A percentile compares a stretch with the other conserved stretches of the same genome.
Evolutionary conservation across 2,329 filamentous ascomycete genomes (phyloP).

Genomic region (Aureobasidium sp.): DNA sequence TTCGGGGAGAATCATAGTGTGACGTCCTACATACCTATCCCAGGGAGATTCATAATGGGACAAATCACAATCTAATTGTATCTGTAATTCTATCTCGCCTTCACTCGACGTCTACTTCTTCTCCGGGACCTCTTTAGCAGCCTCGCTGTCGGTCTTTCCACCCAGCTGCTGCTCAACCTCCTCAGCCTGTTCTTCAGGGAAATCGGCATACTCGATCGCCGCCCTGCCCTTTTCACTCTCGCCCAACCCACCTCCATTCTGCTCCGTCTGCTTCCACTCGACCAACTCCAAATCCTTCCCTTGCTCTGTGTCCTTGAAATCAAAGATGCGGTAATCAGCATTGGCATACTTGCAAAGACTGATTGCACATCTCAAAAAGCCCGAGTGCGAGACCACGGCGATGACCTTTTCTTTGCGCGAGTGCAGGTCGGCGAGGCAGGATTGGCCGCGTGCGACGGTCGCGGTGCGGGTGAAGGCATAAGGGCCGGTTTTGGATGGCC

Average conservation of each 20-base stretch:
- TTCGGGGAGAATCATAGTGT: background rate
- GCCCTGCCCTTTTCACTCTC: slow-evolving; percentile 37
- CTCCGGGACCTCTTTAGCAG: slow-evolving; percentile 18
- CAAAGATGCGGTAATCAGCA: slow-evolving; percentile 58
- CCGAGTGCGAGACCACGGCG: slow-evolving; percentile 59
- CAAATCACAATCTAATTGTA: background rate
- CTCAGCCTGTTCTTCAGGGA: slow-evolving; percentile 20
- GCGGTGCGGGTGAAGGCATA: slow-evolving; percentile 50
- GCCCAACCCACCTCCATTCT: slow-evolving; percentile 45
- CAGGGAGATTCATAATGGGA: background rate
- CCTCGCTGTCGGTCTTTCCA: slow-evolving; percentile 12
- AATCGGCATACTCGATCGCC: slow-evolving; percentile 21
- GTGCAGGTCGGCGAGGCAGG: slow-evolving; percentile 45
- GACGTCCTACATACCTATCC: background rate
- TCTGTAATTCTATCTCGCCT: background rate
- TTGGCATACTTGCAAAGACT: slow-evolving; percentile 47
- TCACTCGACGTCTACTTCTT: background rate
- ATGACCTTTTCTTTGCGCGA: slow-evolving; percentile 53
- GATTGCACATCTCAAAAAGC: slow-evolving; percentile 54
- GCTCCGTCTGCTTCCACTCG: slow-evolving; percentile 45
- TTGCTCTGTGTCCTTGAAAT: slow-evolving; percentile 38
- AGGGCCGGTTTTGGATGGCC: slow-evolving; percentile 50
- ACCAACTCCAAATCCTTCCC: slow-evolving; percentile 33
- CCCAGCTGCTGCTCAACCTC: slow-evolving; percentile 18
- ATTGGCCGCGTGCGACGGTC: slow-evolving; percentile 50